Evolutionary conservation across 129 eudicot species (phyloP), one percentile per base, ranked within the genome.

Genomic region (Pseudognaphalium luteoalbum): DNA sequence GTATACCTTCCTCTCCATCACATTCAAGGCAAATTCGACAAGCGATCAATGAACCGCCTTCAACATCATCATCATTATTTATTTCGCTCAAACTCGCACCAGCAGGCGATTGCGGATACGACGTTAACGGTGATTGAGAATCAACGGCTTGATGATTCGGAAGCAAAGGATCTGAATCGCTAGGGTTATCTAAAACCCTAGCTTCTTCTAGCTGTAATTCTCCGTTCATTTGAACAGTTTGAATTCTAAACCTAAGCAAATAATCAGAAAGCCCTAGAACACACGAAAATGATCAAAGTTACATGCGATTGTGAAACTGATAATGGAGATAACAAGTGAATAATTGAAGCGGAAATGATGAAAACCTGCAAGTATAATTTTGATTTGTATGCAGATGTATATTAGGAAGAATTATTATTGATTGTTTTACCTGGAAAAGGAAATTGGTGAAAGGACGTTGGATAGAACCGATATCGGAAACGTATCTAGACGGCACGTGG

Each of bases 21-120:
- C 86, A 83, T 52, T 92, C 93, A 58, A 92, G 96, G 77, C 98
- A 92, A 81, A 92, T 92, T 70, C 98, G 87, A 80, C 98, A 92
- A 72, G 77, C 74, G 63, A 87, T 79, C 20, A 80, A 59, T 17
- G 82, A 79, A 62, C 87, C 94, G 25, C 83, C 74, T 83, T 92
- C 98, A 71, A 84, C 68, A 62, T 91, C 89, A 57, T 91, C 89
- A 29, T 81, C 90, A 61, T 82, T 85, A 51, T 58, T 72, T 17
- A 68, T 69, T 77, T 78, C 87, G 66, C 35, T 44, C 16, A 62
- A 63, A 34, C 71, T 75, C 52, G 66, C 62, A 8, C 17, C 76
- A 15, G 47, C 78, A 54, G 76, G 62, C 30, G 78, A 51, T 7
- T 33, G 68, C 19, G 19, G 2, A 44, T 44, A 44, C 52, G 73